Base-by-base conservation (phyloP, 306 rosid species). In the Trifolium repens region DNA sequence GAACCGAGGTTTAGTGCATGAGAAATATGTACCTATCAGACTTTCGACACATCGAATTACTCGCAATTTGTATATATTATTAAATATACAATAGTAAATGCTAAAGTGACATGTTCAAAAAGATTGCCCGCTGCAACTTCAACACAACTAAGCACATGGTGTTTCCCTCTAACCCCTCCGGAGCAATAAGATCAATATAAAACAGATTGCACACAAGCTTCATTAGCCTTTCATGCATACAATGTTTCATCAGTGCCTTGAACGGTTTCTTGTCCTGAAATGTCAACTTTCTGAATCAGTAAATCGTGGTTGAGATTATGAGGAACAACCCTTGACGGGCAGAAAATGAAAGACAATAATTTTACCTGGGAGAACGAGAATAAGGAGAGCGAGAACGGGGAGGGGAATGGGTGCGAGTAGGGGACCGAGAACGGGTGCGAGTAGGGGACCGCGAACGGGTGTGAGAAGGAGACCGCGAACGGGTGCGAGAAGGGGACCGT, bases 291-390 rank as follows among this genome's bases (percentile, higher is more conserved):
- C 43, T 15, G 53, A 72, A 74, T 82, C 80, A 94, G 72, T 76
- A 66, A 12, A 71, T 73, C 62, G 26, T n/a, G 37, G 39, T 34
- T 53, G 53, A 42, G 53, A 67, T 50, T 4, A 53, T 19, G 50
- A 4, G 22, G 30, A 55, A 76, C 12, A 67, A 22, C 19, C 37
- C 50, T 69, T 13, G 39, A 59, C 34, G 12, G 16, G 72, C 15
- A 8, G 50, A 43, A 64, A 61, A 68, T 24, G 35, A 63, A 81
- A 78, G 34, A 42, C 27, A 62, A 74, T 4, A 3, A 46, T 67
- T 68, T 68, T 70, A 90, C 99, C 96, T 88, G 43, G 99, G 96
- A 13, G 97, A 94, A 40, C 83, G 85, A 61, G 97, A 88, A 80
- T 78, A 77, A 35, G 85, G 85, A 12, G 74, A 79, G 11, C 82